Base-by-base conservation (phyloP, 2,329 filamentous ascomycete species). In the Eutypella sp. region DNA sequence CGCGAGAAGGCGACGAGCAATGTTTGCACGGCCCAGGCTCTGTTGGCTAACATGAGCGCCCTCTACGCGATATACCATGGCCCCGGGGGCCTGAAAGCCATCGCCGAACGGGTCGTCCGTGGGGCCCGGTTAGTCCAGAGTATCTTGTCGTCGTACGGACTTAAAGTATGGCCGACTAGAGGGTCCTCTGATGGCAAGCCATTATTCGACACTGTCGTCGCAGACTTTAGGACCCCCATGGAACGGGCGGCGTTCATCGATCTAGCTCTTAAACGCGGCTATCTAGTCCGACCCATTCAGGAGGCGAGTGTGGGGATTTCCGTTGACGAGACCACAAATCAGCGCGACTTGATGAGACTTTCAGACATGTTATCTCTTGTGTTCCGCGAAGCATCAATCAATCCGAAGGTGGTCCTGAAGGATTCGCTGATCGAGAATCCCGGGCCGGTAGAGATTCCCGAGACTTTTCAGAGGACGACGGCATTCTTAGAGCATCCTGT, bases 1-100 rank as follows among this genome's bases (percentile, higher is more conserved):
- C 81, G 92, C 60, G 92, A 97, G 66, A 96, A 96, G 77, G 92
- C 92, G 1, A 97, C 92, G 2, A 96, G 90, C 73, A 97, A 97
- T 63, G 91, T 96, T 48, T 97, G 92, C 72, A 97, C 92, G 2
- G 91, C 92, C 1, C 92, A 97, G 69, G 92, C 92, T 8, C 73
- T 97, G 22, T 75, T 96, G 42, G 92, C 92, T 31, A 97, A 97
- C 67, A 96, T 96, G 89, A 92, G 83, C 56, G 89, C 91, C 45
- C 85, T 96, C 72, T 97, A 96, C 63, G 91, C 90, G 43, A 77
- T 96, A 44, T 97, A 96, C 67, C 92, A 97, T 64, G 92, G 92
- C 3, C 92, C 92, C 1, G 68, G 82, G 44, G 90, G 91, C 16
- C 71, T 97, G 42, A 89, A 83, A 68, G 78, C 81, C 13, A 96